A percentile compares a stretch with the other conserved stretches of the same genome.
phyloP scores from a whole-genome alignment of 805 yeast genomes.

The Candida parachauliodes region DNA sequence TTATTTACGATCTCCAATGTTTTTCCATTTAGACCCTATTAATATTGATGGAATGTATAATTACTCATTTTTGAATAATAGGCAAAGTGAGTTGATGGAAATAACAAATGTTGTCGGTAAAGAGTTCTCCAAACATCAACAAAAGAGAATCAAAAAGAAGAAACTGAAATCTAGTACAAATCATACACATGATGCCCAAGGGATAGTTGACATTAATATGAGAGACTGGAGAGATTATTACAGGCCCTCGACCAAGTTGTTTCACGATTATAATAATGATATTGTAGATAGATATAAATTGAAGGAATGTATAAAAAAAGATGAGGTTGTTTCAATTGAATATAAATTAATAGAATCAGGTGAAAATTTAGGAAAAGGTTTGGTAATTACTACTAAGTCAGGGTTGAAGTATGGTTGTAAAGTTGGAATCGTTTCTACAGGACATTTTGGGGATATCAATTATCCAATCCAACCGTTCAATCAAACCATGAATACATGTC shows the following conservation, averaged over 20 bases:
- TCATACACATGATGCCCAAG: constrained; percentile 24
- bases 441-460: constrained; percentile 33
- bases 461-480: constrained; percentile 24
- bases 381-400: constrained; percentile 25
- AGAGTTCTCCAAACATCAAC: constrained; percentile 42
- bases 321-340: constrained; percentile 28
- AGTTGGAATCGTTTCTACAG: constrained; percentile 31
- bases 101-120: constrained; percentile 42
- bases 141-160: constrained; percentile 23
- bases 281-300: constrained; percentile 31
- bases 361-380: constrained; percentile 26
- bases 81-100: constrained; percentile 37
- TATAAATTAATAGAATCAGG: constrained; percentile 22
- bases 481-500: constrained; percentile 26
- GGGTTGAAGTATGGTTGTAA: constrained; percentile 33
- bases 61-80: constrained; percentile 28
- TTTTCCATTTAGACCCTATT: constrained; percentile 44
- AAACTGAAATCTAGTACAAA: constrained; percentile 5
- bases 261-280: constrained; percentile 36
- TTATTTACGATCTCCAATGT: constrained; percentile 43
- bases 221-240: constrained; percentile 43
- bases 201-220: constrained; percentile 40
- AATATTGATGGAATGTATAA: constrained; percentile 43
- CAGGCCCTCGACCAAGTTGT: constrained; percentile 39
- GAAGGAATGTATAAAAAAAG: constrained; percentile 25